Evolutionary conservation across 106 monocot species (phyloP).

Genomic region (Dendrobium huoshanense): DNA sequence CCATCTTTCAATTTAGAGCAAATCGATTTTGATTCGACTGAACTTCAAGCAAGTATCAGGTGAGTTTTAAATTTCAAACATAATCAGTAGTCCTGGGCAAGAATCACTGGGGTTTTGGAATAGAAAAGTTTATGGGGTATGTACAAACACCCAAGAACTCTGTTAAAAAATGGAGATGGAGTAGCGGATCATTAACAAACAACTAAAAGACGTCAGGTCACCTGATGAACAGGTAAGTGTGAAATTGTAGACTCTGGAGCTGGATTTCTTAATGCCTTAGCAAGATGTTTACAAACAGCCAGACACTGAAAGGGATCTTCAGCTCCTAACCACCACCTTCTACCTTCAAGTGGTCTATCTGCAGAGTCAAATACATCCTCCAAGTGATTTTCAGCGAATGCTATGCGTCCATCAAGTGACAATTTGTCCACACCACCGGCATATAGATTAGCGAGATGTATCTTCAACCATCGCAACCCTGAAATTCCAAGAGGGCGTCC

Average conservation of each 20-base stretch:
- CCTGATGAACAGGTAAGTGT: conserved; percentile 83
- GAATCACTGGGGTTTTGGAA: not conserved
- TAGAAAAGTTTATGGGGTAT: not conserved
- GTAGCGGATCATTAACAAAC: not conserved
- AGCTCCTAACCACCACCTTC: conserved; percentile 78
- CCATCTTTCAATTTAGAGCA: not conserved
- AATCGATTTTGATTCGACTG: not conserved
- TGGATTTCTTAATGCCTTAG: conserved; percentile 72
- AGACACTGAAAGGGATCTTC: conserved; percentile 94
- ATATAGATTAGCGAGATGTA: conserved; percentile 90
- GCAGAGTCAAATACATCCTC: conserved; percentile 90
- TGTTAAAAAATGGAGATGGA: not conserved
- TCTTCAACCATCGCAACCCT: conserved; percentile 83
- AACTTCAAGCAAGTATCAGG: not conserved
- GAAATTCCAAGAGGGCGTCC: conserved; percentile 61
- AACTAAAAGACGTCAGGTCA: conserved; percentile 1
- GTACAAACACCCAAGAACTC: not conserved
- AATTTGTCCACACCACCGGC: conserved; percentile 84
- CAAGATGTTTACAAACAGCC: conserved; percentile 83
- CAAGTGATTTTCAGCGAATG: conserved; percentile 71
- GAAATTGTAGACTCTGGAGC: conserved; percentile 73
- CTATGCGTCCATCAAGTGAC: conserved; percentile 67
- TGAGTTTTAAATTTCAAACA: not conserved
- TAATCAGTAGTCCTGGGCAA: not conserved
- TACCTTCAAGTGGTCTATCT: conserved; percentile 82